Conservation (phyloP, 2,329 filamentous ascomycete species). For the Neoascochyta sp. region DNA sequence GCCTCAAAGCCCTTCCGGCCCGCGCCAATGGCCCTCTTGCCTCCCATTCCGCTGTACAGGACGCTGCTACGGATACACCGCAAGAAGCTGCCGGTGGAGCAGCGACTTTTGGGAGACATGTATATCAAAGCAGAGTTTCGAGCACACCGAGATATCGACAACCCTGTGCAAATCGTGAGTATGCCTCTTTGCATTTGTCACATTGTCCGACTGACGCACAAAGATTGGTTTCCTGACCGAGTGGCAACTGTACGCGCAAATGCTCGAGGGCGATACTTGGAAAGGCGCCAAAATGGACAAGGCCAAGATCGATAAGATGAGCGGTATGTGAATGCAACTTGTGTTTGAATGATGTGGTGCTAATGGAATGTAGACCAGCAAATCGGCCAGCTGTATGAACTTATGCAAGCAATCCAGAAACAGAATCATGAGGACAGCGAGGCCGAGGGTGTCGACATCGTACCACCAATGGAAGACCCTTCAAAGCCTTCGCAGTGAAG, state of each 20-base stretch:
- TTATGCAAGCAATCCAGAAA: constrained; percentile 77
- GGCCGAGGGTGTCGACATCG: constrained; percentile 13
- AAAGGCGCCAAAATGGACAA: constrained; percentile 78
- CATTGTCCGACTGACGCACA: too few species aligned
- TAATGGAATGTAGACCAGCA: constrained; percentile 68
- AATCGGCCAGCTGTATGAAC: constrained; percentile 85
- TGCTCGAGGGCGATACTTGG: constrained; percentile 85
- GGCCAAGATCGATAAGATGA: constrained; percentile 87
- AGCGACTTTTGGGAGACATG: constrained; percentile 80
- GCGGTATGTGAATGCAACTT: constrained; percentile 64
- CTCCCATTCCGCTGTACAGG: constrained; percentile 85
- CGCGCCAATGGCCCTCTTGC: constrained; percentile 66
- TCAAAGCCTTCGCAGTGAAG: constrained; percentile 28
- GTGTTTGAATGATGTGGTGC: background rate
- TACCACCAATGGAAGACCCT: constrained; percentile 32
- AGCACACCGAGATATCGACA: constrained; percentile 77
- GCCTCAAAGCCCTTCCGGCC: constrained; percentile 35
- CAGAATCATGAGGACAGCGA: constrained; percentile 49
- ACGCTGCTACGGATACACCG: constrained; percentile 83
- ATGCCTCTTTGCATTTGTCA: too few species aligned
- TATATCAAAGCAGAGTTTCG: constrained; percentile 93
- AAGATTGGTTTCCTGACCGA: constrained; percentile 94
- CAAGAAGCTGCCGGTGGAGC: constrained; percentile 67
- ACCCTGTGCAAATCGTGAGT: constrained; percentile 82
- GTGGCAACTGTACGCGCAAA: constrained; percentile 94